Base-by-base conservation (phyloP, 192 early-diverging fungal species). In the Rhizophagus sp. region DNA sequence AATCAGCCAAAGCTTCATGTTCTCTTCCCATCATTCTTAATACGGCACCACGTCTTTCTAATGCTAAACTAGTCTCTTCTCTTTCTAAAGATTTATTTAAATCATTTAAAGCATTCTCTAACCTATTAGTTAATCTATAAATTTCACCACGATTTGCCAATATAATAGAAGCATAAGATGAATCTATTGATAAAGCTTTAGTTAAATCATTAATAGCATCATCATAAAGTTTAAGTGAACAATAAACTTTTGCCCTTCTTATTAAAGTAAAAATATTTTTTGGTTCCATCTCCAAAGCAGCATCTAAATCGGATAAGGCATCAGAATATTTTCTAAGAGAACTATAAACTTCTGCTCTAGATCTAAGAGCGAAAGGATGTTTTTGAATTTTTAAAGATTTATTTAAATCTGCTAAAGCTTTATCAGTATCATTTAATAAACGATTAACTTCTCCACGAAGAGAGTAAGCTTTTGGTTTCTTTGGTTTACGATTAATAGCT, bases 111-210 rank as follows among this genome's bases (percentile, higher is more conserved):
- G 78, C 78, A 41, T 68, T 30, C 19, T 79, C 68, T 39, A 36
- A 57, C n/a, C 50, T 49, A 52, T 27, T 52, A 13, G 62, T 52
- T 47, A 64, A n/a, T 34, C 34, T 25, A 71, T 79, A 71, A 34
- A 79, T 41, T 52, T 65, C 78, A 34, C 66, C 78, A 30, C 68
- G 66, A 71, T 49, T 70, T 24, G 33, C 33, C n/a, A 79, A 62
- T 71, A 49, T 65, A 9, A 5, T 36, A 25, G 39, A 17, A 30
- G n/a, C 49, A 62, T 79, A 11, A 50, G 19, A 17, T 10, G 41
- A 12, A 50, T 62, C 68, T 57, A 52, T 17, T 71, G 22, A 19
- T 19, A 69, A 49, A 12, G 47, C 78, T 49, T 49, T 25, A 71
- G 61, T 33, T 34, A 71, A 68, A 62, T 79, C 78, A 22, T 8